Evolutionary conservation across 148 eudicot species (phyloP).

Genomic region (Chenopodium album): DNA sequence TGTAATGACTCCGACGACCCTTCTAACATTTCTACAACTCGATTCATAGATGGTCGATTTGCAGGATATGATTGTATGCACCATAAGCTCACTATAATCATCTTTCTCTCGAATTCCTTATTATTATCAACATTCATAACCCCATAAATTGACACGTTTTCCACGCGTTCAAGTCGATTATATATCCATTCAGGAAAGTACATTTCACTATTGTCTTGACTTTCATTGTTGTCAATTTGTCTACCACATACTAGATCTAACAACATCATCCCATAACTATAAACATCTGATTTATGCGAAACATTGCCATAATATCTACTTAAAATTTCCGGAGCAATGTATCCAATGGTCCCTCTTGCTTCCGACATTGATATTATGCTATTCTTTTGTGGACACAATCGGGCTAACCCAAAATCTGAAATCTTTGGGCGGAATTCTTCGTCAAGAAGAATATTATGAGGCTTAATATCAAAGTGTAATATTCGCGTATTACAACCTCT

Average conservation of each 20-base stretch:
- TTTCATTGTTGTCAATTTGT: not conserved
- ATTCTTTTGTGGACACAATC: not conserved
- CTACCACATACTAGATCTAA: slow-evolving; percentile 14
- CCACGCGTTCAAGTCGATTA: not conserved
- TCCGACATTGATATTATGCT: slow-evolving; percentile 19
- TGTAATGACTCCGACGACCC: not conserved
- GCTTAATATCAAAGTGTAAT: slow-evolving; percentile 23
- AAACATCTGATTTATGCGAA: slow-evolving; percentile 21
- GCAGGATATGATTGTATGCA: slow-evolving; percentile 6
- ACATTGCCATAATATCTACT: slow-evolving; percentile 9
- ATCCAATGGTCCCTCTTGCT: slow-evolving; percentile 23
- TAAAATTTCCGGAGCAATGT: slow-evolving; percentile 24
- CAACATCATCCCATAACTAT: slow-evolving; percentile 26
- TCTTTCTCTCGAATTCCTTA: slow-evolving; percentile 7
- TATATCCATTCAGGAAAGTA: slow-evolving; percentile 19
- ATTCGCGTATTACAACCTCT: slow-evolving; percentile 19
- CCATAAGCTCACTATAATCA: slow-evolving; percentile 14
- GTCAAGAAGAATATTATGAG: not conserved
- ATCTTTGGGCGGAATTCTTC: slow-evolving; percentile 16
- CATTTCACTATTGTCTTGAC: not conserved
- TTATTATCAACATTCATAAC: not conserved
- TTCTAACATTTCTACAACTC: slow-evolving; percentile 14
- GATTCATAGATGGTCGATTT: not conserved
- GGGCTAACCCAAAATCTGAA: slow-evolving; percentile 21
- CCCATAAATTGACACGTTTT: not conserved